These are phyloP conservation scores for barrel medic (Medicago truncatula) DNA, from an alignment of 306 rosid genomes.

Conservation along the genomic window MtrunA17r5.0-ANR NC_053043.1:44152001-44152500, in stretches of 20 bases:
- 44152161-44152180: background rate
- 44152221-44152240: background rate
- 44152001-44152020: background rate
- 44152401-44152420: background rate
- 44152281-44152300: background rate
- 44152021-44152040: background rate
- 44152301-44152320: slow-evolving; percentile 4
- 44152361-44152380: background rate
- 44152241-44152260: background rate
- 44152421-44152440: background rate
- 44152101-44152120: background rate
- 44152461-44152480: slow-evolving; percentile 7
- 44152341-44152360: slow-evolving; percentile 25
- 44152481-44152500: background rate
- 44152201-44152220: slow-evolving; percentile 7
- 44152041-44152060: background rate
- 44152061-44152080: background rate
- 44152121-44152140: background rate
- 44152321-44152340: background rate
- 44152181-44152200: no score
- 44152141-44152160: background rate
- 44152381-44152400: background rate
- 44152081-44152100: slow-evolving; percentile 9
- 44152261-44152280: background rate
- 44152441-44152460: background rate